A percentile compares a stretch with the other conserved stretches of the same genome.
Conservation (phyloP, 2,329 filamentous ascomycete genomes). For the Penicillium olsonii region DNA sequence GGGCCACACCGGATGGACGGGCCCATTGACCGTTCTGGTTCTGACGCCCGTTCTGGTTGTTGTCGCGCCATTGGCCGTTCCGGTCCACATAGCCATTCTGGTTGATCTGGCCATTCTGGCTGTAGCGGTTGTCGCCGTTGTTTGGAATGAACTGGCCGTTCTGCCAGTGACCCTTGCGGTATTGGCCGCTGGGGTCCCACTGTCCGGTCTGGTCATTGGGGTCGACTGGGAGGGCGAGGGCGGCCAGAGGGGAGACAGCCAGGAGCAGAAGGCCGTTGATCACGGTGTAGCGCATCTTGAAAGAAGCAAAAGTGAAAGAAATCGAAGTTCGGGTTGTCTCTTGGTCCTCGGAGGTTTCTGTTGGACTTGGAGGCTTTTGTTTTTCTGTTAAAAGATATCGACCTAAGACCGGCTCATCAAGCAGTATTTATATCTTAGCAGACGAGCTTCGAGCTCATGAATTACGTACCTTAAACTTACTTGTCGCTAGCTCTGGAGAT, state of each 20-base stretch:
- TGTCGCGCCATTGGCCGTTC: not conserved
- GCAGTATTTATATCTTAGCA: conserved; percentile 20
- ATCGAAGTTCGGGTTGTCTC: not conserved
- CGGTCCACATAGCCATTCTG: not conserved
- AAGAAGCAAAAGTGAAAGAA: not conserved
- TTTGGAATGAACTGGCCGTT: conserved; percentile 21
- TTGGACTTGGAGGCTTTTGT: conserved; percentile 1
- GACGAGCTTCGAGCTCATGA: not conserved
- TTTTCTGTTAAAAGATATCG: conserved; percentile 15
- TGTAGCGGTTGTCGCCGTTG: conserved; percentile 9
- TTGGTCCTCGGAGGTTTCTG: not conserved
- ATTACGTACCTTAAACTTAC: conserved; percentile 11
- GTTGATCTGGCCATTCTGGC: not conserved
- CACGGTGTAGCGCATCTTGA: conserved; percentile 23
- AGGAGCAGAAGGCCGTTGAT: conserved; percentile 23
- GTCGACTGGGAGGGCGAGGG: conserved; percentile 23
- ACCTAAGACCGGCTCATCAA: not conserved
- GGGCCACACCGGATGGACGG: not conserved
- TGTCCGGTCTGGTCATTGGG: conserved; percentile 21
- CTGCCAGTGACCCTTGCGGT: conserved; percentile 22
- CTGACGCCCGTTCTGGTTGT: conserved; percentile 2
- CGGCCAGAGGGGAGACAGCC: conserved; percentile 22
- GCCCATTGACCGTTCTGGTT: conserved; percentile 1
- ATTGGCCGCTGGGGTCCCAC: conserved; percentile 24
- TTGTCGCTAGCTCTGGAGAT: not conserved